Evolutionary conservation across 2,329 filamentous ascomycete genomes (phyloP).

Genomic region (Talaromyces sp.): DNA sequence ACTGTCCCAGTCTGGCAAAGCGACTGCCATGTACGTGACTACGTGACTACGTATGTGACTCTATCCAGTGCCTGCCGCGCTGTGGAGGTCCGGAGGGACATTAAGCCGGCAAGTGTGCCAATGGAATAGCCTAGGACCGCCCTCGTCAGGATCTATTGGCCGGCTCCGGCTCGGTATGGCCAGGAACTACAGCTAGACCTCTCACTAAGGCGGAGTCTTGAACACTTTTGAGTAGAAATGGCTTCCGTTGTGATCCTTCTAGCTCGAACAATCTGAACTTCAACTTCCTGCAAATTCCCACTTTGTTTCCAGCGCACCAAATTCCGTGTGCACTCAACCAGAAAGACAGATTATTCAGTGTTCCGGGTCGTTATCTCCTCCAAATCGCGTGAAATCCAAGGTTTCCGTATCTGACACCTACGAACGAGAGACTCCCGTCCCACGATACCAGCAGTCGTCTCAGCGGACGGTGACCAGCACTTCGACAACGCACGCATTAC

Average conservation of each 20-base stretch:
- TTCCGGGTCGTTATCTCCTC: neutral
- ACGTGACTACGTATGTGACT: too few relatives aligned
- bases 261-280: neutral
- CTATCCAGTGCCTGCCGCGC: neutral
- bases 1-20: neutral
- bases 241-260: neutral
- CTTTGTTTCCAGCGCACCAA: neutral
- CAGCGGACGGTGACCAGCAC: neutral
- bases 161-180: neutral
- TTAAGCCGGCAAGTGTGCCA: neutral
- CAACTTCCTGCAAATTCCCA: neutral
- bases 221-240: neutral
- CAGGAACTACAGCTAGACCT: neutral
- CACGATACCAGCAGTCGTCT: neutral
- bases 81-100: neutral
- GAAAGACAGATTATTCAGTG: neutral
- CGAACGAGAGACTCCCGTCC: neutral
- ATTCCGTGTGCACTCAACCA: neutral
- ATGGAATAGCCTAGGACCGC: neutral
- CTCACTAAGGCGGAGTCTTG: neutral
- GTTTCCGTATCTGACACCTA: neutral
- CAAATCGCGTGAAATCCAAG: neutral
- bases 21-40: neutral
- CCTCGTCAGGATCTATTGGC: neutral
- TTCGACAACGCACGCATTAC: neutral